Base-by-base conservation (phyloP, 176 grass and related monocot species). In the Paspalum vaginatum region DNA sequence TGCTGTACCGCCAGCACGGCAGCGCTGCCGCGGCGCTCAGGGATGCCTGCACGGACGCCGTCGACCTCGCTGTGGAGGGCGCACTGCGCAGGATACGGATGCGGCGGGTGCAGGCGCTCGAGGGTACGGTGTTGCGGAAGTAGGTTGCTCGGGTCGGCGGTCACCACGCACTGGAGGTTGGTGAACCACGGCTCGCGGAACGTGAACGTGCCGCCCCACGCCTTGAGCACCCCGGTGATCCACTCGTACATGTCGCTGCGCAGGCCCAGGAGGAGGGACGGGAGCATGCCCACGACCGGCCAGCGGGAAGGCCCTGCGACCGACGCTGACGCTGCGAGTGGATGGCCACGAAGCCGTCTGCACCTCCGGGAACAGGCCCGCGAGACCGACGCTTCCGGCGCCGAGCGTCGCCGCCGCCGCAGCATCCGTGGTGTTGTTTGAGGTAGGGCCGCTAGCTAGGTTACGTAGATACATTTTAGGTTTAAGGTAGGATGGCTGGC, bases 231-330 rank as follows among this genome's bases (percentile, higher is more conserved):
- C 45, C 75, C 41, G 6, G 95, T 98, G 72, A 98, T 78, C 95
- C 95, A 98, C 74, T 98, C 95, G 65, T 98, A 98, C 74, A 98
- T 91, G 92, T 98, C 61, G 22, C 76, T 16, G 18, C 95, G 88
- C 45, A 98, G 69, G 38, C 83, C 92, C 1, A 98, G 80, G 47
- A 98, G 52, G 0, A 98, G 86, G 1, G 95, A 98, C 8, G 95
- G 95, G 15, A 98, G 87, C 95, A 98, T 98, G 70, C 95, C 95
- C 2, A 98, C 65, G 0, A 95, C 22, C 11, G 95, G 95, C 95
- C 92, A 98, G 85, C 80, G 4, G 88, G 68, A 16, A 98, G 66
- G n/a, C 95, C 95, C 14, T 91, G 83, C 21, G 65, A 38, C 21
- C 83, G 86, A 13, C 80, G 75, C 78, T 94, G 90, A 5, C 90